Conservation (phyloP, 306 rosid genomes). For the Crotalaria pallida region DNA sequence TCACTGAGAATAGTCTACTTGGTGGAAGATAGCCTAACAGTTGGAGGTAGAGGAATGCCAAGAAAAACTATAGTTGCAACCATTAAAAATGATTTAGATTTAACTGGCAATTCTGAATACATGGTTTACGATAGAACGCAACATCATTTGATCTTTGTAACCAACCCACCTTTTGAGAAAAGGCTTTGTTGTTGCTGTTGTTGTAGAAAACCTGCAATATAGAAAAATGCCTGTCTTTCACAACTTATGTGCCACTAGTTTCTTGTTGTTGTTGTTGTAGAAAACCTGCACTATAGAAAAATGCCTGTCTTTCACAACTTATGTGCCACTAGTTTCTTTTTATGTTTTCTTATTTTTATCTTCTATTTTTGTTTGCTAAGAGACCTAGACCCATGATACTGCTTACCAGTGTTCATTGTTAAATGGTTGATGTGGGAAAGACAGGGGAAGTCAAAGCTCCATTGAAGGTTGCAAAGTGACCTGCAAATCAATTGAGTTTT, state of each 20-base stretch:
- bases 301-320: neutral
- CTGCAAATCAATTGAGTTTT: neutral
- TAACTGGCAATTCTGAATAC: neutral
- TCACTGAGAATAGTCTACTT: too few species aligned
- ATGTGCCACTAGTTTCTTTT: neutral
- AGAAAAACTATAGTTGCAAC: too few species aligned
- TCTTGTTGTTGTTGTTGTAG: neutral
- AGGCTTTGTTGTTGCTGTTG: neutral
- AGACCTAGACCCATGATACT: neutral
- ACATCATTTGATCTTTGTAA: neutral
- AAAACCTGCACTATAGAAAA: neutral
- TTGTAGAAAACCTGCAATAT: neutral
- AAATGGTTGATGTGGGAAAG: neutral
- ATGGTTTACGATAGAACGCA: neutral
- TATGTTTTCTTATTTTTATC: neutral
- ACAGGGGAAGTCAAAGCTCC: neutral
- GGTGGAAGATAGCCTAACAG: neutral
- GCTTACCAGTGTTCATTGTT: neutral
- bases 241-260: neutral
- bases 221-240: neutral
- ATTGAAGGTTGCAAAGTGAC: neutral
- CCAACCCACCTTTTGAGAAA: neutral
- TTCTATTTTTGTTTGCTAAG: neutral
- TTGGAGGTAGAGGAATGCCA: neutral
- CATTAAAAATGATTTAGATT: neutral